Evolutionary conservation across 768 basidiomycete genomes (phyloP).

Genomic region (Tylopilus subfusipes): DNA sequence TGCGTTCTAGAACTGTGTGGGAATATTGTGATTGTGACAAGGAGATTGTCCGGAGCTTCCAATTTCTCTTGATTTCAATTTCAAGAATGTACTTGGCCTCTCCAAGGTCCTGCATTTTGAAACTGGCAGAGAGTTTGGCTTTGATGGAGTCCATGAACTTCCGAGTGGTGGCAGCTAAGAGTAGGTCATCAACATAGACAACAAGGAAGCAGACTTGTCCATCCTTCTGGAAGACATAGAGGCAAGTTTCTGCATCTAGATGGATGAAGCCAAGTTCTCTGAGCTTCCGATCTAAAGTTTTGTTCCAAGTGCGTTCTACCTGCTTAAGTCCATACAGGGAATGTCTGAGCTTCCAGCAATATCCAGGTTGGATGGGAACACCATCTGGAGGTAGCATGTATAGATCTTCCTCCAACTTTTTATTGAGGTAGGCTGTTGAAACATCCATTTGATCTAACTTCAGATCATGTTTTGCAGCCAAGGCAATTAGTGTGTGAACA

Average conservation of each 20-base stretch:
- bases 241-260: not conserved
- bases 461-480: not conserved
- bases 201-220: too few species aligned
- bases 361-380: not conserved
- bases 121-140: too few species aligned
- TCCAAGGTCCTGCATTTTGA: slow-evolving; percentile 6
- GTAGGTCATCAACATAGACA: too few species aligned
- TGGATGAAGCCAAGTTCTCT: not conserved
- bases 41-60: slow-evolving; percentile 20
- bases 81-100: slow-evolving; percentile 28
- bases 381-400: slow-evolving; percentile 7
- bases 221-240: not conserved
- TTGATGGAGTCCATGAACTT: too few species aligned
- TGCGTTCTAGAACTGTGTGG: slow-evolving; percentile 10
- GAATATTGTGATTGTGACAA: slow-evolving; percentile 26
- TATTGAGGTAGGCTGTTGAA: slow-evolving; percentile 9
- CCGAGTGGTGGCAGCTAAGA: too few species aligned
- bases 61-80: slow-evolving; percentile 29
- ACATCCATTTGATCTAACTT: slow-evolving; percentile 5
- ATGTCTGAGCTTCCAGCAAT: not conserved
- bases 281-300: not conserved
- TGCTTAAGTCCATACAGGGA: not conserved
- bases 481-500: not conserved
- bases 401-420: slow-evolving; percentile 24
- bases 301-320: not conserved